Base-by-base conservation (phyloP, 768 basidiomycete genomes). In the Termitomyces sp. region DNA sequence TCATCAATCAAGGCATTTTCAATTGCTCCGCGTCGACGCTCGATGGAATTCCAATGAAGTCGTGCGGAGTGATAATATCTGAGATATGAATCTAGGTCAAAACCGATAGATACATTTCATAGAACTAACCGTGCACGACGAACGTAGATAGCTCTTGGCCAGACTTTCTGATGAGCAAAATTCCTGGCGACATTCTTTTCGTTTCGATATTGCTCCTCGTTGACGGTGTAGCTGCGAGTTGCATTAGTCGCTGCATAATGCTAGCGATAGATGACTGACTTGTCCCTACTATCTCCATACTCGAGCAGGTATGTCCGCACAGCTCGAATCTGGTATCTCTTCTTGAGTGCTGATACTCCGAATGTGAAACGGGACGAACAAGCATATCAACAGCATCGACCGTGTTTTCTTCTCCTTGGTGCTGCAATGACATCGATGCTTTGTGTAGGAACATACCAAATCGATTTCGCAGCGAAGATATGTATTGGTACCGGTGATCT, bases 321-420 rank as follows among this genome's bases (percentile, higher is more conserved):
- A 10, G 86, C 86, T 51, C 83, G 79, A 51, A 91, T 78, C 87
- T 90, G 63, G 25, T 50, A 52, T 31, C 62, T 57, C 40, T 17
- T 25, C 25, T 17, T 61, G 56, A 29, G 61, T 31, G 32, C 38
- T 32, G 5, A 29, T 9, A 37, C 15, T 20, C 14, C 29, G n/a
- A n/a, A 20, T 25, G 36, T 8, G 34, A 25, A 50, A 57, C 36
- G 34, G 20, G 15, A 74, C 83, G 59, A 65, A 89, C 90, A 60
- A 92, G 76, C 70, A 85, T 83, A 65, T 88, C 83, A 17, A 93
- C 88, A 5, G 88, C 86, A 72, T 95, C 93, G 8, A 95, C 85
- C 2, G 87, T 88, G 65, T 88, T 90, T 72, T 91, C 88, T 68
- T 89, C 87, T 5, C 90, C 91, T 71, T 91, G 90, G 62, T 84